Evolutionary conservation across 225 moss, liverwort and hornwort genomes (phyloP), one percentile per base, ranked within the genome.

Genomic region (Physcomitrellopsis africana): DNA sequence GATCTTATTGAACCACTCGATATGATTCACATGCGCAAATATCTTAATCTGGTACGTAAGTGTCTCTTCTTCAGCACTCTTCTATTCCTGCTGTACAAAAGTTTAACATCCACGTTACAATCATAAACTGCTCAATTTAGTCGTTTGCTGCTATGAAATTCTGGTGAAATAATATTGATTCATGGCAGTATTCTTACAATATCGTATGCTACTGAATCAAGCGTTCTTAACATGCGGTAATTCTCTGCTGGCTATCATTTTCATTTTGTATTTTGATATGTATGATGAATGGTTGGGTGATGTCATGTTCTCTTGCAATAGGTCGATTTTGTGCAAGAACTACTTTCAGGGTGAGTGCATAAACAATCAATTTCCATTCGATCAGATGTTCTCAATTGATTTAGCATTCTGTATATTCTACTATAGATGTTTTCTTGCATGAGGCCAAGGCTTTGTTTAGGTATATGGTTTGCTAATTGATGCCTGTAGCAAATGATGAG

Each of bases 251-350:
- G 19, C 70, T 24, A 41, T 52, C 27, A 19, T 53, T 18, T 55
- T 11, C 24, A 48, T 69, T 18, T 63, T 23, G 41, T 37, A 13
- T 48, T 70, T 73, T 58, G 49, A 56, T 76, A 72, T 57, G 44
- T 16, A 76, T 72, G 55, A 47, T 62, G 37, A 15, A 51, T 42
- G n/a, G 15, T 62, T 61, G 45, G 69, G n/a, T 71, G 63, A 61
- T 65, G 24, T 63, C 61, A 22, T 62, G 61, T 68, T 49, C 61
- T 58, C 8, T 69, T 80, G 55, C 65, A 57, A 84, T 81, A 96
- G 96, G 96, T 96, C 56, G 92, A 96, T 86, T 96, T 96, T 72
- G 87, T 88, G 47, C 90, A 94, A 82, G 89, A 77, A 55, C 82
- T 96, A 37, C 79, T 96, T 57, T 84, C 84, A 60, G 80, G 86